A percentile compares a stretch with the other conserved stretches of the same genome.
Evolutionary conservation across 305 asterid species (phyloP).

Genomic region (Fraxinus latifolia): DNA sequence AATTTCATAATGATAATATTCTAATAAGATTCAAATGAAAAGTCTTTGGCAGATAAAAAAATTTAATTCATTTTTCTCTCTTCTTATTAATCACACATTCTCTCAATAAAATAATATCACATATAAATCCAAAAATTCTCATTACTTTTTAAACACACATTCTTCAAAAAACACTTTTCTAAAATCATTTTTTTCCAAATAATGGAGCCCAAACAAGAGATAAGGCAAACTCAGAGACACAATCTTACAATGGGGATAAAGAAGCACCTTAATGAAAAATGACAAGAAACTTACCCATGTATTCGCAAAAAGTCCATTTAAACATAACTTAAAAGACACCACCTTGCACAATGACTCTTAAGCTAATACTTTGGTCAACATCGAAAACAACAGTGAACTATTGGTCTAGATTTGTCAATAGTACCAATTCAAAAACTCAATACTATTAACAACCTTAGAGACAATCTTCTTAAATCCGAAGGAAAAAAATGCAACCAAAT

Average conservation of each 20-base stretch:
- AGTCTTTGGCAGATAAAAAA: too few species aligned
- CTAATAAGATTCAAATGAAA: too few species aligned
- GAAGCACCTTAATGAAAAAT: background rate
- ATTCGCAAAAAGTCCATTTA: background rate
- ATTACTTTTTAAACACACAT: too few species aligned
- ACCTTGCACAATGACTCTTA: background rate
- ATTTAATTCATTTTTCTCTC: too few species aligned
- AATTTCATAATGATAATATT: background rate
- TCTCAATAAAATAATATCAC: too few species aligned
- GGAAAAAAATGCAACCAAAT: background rate
- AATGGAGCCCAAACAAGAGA: too few species aligned
- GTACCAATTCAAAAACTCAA: background rate
- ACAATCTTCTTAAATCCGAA: background rate
- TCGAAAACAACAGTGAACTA: background rate
- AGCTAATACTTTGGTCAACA: background rate
- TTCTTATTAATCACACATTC: too few species aligned
- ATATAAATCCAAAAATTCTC: too few species aligned
- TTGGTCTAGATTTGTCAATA: background rate
- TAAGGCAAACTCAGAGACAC: background rate
- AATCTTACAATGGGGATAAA: background rate
- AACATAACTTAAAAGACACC: slow-evolving; percentile 2
- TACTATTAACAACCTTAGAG: background rate
- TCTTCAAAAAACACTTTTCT: too few species aligned
- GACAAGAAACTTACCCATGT: background rate
- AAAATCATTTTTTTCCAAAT: too few species aligned